A percentile compares a stretch with the other conserved stretches of the same genome.
Evolutionary conservation across 2,329 filamentous ascomycete genomes (phyloP).

Genomic region (Fusarium neocosmosporiellum): DNA sequence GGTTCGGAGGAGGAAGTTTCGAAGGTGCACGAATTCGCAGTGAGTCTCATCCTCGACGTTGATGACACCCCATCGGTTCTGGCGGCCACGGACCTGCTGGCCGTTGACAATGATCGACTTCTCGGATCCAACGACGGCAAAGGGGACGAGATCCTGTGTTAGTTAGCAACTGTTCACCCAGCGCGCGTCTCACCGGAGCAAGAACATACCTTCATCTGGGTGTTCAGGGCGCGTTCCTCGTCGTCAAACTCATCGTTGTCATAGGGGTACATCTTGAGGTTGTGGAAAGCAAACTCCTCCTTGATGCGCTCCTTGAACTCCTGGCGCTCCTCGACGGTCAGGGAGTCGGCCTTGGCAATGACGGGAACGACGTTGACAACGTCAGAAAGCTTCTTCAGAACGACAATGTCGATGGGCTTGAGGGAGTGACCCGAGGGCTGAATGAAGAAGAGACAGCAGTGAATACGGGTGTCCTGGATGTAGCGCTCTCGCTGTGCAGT

Average conservation of each 20-base stretch:
- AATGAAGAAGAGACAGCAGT: conserved; percentile 99
- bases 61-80: conserved; percentile 99
- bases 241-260: conserved; percentile 99
- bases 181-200: not conserved
- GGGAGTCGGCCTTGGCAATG: conserved; percentile 96
- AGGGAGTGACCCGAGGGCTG: conserved; percentile 97
- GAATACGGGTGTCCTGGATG: conserved; percentile 98
- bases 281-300: conserved; percentile 99
- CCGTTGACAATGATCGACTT: conserved; percentile 98
- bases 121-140: conserved; percentile 97
- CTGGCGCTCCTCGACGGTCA: conserved; percentile 94
- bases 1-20: conserved; percentile 98
- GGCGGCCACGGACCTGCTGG: conserved; percentile 95
- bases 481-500: conserved; percentile 99
- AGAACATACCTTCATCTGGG: conserved; percentile 87
- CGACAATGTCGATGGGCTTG: conserved; percentile 99
- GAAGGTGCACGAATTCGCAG: conserved; percentile 98
- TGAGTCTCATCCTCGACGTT: conserved; percentile 99
- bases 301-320: conserved; percentile 99
- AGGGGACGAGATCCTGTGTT: conserved; percentile 86
- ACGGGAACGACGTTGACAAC: conserved; percentile 99
- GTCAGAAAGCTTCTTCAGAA: conserved; percentile 99
- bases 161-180: conserved; percentile 48
- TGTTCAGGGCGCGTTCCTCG: conserved; percentile 93
- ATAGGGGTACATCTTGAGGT: conserved; percentile 99